phyloP scores from a whole-genome alignment of 2,329 filamentous ascomycete species.

The Cytospora piceae region DNA sequence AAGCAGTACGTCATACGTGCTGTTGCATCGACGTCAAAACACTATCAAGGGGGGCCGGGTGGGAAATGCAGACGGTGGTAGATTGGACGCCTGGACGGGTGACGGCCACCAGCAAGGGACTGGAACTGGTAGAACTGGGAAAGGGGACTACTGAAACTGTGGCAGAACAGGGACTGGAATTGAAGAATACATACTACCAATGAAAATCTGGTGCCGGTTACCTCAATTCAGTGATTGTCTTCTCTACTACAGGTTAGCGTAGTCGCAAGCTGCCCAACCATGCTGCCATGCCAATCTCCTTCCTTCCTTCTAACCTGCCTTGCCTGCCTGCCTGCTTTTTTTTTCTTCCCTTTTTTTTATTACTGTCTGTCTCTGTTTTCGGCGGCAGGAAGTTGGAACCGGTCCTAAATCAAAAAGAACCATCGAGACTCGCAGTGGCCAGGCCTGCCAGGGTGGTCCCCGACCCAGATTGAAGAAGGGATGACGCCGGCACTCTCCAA shows the following conservation, averaged over 20 bases:
- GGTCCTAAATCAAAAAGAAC: not conserved
- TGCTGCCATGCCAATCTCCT: not conserved
- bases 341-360: too few relatives aligned
- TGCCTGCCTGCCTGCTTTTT: too few relatives aligned
- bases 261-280: not conserved
- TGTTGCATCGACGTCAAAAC: slow-evolving; percentile 23
- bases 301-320: not conserved
- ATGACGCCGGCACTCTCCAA: slow-evolving; percentile 14
- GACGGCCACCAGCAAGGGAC: not conserved
- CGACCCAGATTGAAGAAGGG: slow-evolving; percentile 21
- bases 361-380: not conserved
- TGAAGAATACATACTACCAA: slow-evolving; percentile 21
- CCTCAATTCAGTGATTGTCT: not conserved
- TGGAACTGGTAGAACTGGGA: not conserved
- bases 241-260: slow-evolving; percentile 5
- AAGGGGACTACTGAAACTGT: slow-evolving; percentile 5
- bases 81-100: too few relatives aligned
- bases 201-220: slow-evolving; percentile 17
- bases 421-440: not conserved
- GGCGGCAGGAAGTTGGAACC: not conserved
- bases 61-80: slow-evolving; percentile 1
- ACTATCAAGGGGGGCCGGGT: slow-evolving; percentile 8
- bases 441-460: not conserved
- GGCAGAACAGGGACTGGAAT: slow-evolving; percentile 6
- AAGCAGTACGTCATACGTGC: slow-evolving; percentile 28